Percentiles rank a stretch among this genome's conserved stretches.
phyloP scores from a whole-genome alignment of 768 basidiomycete genomes.

The Albatrellus ellisii region DNA sequence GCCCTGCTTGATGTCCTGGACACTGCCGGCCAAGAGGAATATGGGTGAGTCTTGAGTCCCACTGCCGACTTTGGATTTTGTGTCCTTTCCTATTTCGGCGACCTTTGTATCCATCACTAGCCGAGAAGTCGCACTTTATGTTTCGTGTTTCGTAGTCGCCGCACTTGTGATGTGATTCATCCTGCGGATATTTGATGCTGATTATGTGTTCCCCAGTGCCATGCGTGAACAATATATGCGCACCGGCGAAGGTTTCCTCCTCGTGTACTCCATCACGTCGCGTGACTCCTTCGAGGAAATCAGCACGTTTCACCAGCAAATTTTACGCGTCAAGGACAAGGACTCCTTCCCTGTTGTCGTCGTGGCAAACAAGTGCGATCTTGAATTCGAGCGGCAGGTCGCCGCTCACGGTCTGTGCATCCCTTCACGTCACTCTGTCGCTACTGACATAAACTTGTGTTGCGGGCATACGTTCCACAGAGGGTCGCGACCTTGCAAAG shows the following conservation, averaged over 20 bases:
- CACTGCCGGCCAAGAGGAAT: conserved; percentile 97
- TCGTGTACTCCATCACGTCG: conserved; percentile 98
- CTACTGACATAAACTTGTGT: not conserved
- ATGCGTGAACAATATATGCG: conserved; percentile 99
- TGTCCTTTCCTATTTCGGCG: too few relatives aligned
- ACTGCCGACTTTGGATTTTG: not conserved
- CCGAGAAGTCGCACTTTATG: not conserved
- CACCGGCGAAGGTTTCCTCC: conserved; percentile 93
- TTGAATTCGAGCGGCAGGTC: conserved; percentile 93
- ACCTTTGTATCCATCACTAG: conserved; percentile 2
- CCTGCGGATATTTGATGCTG: too few relatives aligned
- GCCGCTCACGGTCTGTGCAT: conserved; percentile 69
- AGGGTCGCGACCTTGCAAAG: conserved; percentile 95
- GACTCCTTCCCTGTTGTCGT: conserved; percentile 93
- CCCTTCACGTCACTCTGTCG: not conserved
- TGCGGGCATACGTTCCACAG: conserved; percentile 26
- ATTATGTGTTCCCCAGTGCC: conserved; percentile 38
- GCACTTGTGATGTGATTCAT: too few relatives aligned
- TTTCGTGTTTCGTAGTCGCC: too few relatives aligned
- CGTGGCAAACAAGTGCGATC: conserved; percentile 96
- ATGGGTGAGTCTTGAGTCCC: conserved; percentile 50
- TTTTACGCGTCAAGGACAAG: conserved; percentile 92
- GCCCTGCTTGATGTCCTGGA: conserved; percentile 93
- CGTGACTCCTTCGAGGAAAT: conserved; percentile 97
- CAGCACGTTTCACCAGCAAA: conserved; percentile 90